Conservation (phyloP, 1,284 basidiomycete species). For the Pseudozyma tsukubaensis region DNA sequence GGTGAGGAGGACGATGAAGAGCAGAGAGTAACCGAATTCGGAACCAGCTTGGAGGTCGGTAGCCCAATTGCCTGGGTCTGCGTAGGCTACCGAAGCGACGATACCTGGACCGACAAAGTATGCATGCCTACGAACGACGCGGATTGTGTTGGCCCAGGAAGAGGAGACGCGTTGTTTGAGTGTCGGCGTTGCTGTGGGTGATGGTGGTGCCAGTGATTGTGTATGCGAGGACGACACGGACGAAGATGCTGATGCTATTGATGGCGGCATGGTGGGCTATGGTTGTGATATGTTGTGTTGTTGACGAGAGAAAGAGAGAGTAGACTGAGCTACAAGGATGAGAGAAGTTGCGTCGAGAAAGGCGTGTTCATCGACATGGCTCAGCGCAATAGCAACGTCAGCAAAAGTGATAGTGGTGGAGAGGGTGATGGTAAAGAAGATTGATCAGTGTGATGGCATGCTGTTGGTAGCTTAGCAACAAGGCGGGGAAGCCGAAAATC, state of each 20-base stretch:
- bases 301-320: neutral
- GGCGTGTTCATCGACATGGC: no score
- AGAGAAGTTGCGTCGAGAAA: no score
- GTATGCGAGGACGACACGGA: neutral
- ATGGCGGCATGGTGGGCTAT: slow-evolving; percentile 4
- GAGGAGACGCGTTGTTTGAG: slow-evolving; percentile 12
- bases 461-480: no score
- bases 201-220: neutral
- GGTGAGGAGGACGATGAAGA: slow-evolving; percentile 85
- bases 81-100: slow-evolving; percentile 61
- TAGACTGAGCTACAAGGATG: neutral
- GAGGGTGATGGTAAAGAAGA: no score
- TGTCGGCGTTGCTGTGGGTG: slow-evolving; percentile 7
- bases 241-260: slow-evolving; percentile 4
- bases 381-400: no score
- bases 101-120: slow-evolving; percentile 61
- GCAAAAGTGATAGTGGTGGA: no score
- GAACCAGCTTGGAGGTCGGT: slow-evolving; percentile 68
- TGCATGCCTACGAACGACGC: slow-evolving; percentile 44
- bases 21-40: slow-evolving; percentile 79
- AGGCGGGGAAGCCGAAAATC: no score
- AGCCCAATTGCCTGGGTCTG: slow-evolving; percentile 66
- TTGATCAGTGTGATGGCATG: no score
- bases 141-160: slow-evolving; percentile 18
- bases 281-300: neutral